These are phyloP conservation scores for Moricandia arvensis DNA, from an alignment of 345 rosid species.

Conservation along the genomic window DNA sequence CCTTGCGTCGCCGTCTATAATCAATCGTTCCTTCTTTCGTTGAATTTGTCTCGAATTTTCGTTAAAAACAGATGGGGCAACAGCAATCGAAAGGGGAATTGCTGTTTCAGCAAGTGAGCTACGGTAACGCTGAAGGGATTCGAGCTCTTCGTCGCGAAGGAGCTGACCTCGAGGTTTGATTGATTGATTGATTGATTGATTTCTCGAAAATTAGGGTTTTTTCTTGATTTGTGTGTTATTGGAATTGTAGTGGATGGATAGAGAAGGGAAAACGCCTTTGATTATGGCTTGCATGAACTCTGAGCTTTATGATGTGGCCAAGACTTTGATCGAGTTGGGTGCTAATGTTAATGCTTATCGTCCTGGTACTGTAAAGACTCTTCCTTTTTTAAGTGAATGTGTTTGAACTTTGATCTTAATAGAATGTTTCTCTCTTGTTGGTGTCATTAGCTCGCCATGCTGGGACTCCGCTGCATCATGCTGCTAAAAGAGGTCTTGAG, in stretches of 20 bases:
- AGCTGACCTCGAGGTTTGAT: conserved; percentile 77
- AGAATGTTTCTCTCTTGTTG: neutral
- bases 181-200: neutral
- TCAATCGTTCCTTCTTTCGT: neutral
- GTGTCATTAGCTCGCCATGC: conserved; percentile 89
- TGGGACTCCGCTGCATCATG: conserved; percentile 98
- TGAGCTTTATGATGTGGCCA: conserved; percentile 60
- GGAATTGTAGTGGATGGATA: conserved; percentile 78
- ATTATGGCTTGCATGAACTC: conserved; percentile 76
- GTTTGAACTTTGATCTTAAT: neutral
- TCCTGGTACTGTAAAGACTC: conserved; percentile 49
- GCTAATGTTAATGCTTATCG: conserved; percentile 86
- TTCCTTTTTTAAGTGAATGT: neutral
- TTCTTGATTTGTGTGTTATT: neutral
- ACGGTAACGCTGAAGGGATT: conserved; percentile 77
- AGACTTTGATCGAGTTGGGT: conserved; percentile 81
- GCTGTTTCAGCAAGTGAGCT: conserved; percentile 74
- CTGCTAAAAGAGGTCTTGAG: conserved; percentile 88
- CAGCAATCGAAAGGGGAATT: conserved; percentile 90
- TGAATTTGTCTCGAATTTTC: neutral
- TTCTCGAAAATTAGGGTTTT: conserved; percentile 18
- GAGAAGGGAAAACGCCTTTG: conserved; percentile 91
- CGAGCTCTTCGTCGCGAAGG: conserved; percentile 72
- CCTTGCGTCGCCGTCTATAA: neutral
- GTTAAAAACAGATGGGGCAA: conserved; percentile 62